Percentiles rank a stretch among this genome's conserved stretches.
Evolutionary conservation across 495 filamentous ascomycete species (phyloP).

Genomic region (Penicillium parvum): DNA sequence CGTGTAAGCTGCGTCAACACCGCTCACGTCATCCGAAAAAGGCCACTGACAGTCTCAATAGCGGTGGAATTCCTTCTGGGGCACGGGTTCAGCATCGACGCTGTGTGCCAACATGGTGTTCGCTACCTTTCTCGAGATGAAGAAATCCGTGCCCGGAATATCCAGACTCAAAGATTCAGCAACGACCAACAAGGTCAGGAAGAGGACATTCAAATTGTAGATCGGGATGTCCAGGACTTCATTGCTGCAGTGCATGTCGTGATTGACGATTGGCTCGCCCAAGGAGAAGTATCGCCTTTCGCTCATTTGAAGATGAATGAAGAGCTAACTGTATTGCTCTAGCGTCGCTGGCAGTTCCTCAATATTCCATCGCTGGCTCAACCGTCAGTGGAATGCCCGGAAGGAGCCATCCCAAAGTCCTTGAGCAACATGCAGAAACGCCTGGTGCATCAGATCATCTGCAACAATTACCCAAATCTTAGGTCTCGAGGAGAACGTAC

Average conservation of each 20-base stretch:
- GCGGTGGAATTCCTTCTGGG: constrained; percentile 60
- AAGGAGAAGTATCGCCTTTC: constrained; percentile 18
- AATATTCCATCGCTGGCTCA: constrained; percentile 24
- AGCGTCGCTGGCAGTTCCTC: constrained; percentile 23
- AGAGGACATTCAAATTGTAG: constrained; percentile 49
- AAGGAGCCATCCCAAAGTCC: constrained; percentile 8
- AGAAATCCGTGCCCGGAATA: constrained; percentile 39
- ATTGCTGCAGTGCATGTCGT: constrained; percentile 41
- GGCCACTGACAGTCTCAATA: constrained; percentile 12
- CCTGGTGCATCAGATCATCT: constrained; percentile 65
- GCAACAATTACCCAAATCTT: constrained; percentile 56
- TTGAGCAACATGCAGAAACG: constrained; percentile 54
- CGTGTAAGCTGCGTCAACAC: constrained; percentile 30
- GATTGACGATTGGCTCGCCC: constrained; percentile 48
- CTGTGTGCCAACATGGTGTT: constrained; percentile 55
- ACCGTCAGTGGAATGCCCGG: background rate
- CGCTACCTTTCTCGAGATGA: constrained; percentile 67
- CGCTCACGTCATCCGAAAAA: background rate
- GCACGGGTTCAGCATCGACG: constrained; percentile 59
- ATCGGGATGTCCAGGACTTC: constrained; percentile 55
- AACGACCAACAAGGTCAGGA: constrained; percentile 26
- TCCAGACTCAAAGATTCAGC: constrained; percentile 21
- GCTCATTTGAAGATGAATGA: background rate
- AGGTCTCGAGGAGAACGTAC: constrained; percentile 38
- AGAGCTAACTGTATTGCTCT: background rate